Evolutionary conservation across 225 moss, liverwort and hornwort species (phyloP).

Genomic region (Takakia lepidozioides): DNA sequence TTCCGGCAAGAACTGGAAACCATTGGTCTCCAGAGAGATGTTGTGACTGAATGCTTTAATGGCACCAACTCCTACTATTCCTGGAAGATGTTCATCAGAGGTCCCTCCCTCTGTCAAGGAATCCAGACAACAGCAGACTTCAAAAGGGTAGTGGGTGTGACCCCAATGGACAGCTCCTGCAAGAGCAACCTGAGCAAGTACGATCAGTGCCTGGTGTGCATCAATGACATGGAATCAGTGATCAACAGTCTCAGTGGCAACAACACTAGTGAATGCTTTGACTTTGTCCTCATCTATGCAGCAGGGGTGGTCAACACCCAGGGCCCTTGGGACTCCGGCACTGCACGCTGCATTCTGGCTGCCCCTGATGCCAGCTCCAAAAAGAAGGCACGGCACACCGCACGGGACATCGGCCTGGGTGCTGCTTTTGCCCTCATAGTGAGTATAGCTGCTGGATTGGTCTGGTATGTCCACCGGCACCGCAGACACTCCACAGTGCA

Average conservation of each 20-base stretch:
- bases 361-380: conserved; percentile 6
- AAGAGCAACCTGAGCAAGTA: no score
- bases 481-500: conserved; percentile 17
- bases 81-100: no score
- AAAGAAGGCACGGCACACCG: conserved; percentile 11
- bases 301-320: conserved; percentile 13
- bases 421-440: conserved; percentile 10
- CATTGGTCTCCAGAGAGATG: no score
- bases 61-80: no score
- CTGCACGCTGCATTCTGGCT: conserved; percentile 25
- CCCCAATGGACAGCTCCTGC: no score
- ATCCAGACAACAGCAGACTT: no score
- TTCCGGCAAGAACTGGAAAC: no score
- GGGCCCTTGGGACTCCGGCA: conserved; percentile 19
- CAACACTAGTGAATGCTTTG: conserved; percentile 24
- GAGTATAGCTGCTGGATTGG: conserved; percentile 13
- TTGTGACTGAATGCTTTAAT: no score
- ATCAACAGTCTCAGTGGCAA: conserved; percentile 17
- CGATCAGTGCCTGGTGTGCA: conserved; percentile 13
- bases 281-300: conserved; percentile 30
- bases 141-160: no score
- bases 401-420: conserved; percentile 18
- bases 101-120: no score
- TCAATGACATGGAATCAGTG: conserved; percentile 2
- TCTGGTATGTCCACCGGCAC: conserved; percentile 18